These are phyloP conservation scores for Esteya vermicola DNA, from an alignment of 2,329 filamentous ascomycete genomes.

Conservation along the genomic window DNA sequence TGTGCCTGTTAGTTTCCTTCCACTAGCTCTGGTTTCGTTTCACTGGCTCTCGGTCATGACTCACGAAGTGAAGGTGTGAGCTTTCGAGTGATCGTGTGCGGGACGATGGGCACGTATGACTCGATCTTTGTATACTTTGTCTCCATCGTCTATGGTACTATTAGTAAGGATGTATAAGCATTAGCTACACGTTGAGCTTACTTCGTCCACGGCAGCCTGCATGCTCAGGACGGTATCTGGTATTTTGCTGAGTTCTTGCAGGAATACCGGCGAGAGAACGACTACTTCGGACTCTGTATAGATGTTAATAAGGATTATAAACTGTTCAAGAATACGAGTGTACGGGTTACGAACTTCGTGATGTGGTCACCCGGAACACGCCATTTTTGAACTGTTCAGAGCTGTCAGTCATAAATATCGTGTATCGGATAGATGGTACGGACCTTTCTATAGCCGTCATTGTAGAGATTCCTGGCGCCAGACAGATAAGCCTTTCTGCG, in stretches of 20 bases:
- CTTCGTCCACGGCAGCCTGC: slow-evolving; percentile 14
- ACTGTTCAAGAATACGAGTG: too few relatives aligned
- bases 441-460: slow-evolving; percentile 4
- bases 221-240: slow-evolving; percentile 19
- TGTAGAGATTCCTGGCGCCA: slow-evolving; percentile 4
- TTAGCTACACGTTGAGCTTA: too few relatives aligned
- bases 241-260: slow-evolving; percentile 17
- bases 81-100: slow-evolving; percentile 17
- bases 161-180: too few relatives aligned
- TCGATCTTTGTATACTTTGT: slow-evolving; percentile 20
- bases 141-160: too few relatives aligned
- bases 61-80: slow-evolving; percentile 20
- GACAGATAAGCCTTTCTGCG: slow-evolving; percentile 2
- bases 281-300: slow-evolving; percentile 12
- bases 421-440: background rate
- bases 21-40: too few relatives aligned
- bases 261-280: slow-evolving; percentile 17
- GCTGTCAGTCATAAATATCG: background rate
- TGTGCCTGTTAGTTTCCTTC: too few relatives aligned
- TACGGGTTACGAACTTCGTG: slow-evolving; percentile 1
- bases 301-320: too few relatives aligned
- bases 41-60: too few relatives aligned
- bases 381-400: slow-evolving; percentile 2
- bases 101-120: slow-evolving; percentile 12
- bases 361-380: slow-evolving; percentile 3